phyloP scores from a whole-genome alignment of 139 green algal species.

The Desmodesmus armatus region DNA sequence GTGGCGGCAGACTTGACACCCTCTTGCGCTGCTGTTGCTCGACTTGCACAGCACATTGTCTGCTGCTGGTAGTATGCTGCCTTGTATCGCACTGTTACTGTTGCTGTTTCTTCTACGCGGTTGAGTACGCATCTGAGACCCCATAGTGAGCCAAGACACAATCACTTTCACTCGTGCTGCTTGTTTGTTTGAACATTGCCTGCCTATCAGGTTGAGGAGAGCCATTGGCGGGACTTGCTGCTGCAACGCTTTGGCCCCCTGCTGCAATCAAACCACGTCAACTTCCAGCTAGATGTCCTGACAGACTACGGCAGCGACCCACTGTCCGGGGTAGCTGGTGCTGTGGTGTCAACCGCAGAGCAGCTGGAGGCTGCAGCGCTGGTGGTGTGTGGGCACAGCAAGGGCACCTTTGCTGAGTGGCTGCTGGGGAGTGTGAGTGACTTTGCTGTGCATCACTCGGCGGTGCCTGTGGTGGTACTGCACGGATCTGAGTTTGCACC shows the following conservation, averaged over 20 bases:
- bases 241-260: constrained; percentile 19
- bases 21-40: too few species aligned
- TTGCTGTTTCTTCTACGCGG: background rate
- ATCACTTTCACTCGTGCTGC: background rate
- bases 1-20: too few species aligned
- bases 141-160: too few species aligned
- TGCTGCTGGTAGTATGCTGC: too few species aligned
- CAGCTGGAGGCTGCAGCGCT: constrained; percentile 12
- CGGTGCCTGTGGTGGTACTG: constrained; percentile 33
- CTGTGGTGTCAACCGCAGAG: constrained; percentile 24
- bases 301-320: constrained; percentile 41
- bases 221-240: constrained; percentile 26
- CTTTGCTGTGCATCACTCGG: constrained; percentile 23
- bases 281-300: constrained; percentile 36
- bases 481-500: constrained; percentile 25
- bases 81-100: background rate
- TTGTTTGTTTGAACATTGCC: background rate
- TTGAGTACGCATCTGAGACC: background rate
- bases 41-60: too few species aligned
- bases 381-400: constrained; percentile 21
- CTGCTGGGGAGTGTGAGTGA: constrained; percentile 36
- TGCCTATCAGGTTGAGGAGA: constrained; percentile 35
- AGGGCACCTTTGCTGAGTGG: constrained; percentile 33
- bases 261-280: background rate
- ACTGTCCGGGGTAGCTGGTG: constrained; percentile 4